These are phyloP conservation scores for Lyophyllum decastes DNA, from an alignment of 768 basidiomycete genomes.

Conservation along the genomic window DNA sequence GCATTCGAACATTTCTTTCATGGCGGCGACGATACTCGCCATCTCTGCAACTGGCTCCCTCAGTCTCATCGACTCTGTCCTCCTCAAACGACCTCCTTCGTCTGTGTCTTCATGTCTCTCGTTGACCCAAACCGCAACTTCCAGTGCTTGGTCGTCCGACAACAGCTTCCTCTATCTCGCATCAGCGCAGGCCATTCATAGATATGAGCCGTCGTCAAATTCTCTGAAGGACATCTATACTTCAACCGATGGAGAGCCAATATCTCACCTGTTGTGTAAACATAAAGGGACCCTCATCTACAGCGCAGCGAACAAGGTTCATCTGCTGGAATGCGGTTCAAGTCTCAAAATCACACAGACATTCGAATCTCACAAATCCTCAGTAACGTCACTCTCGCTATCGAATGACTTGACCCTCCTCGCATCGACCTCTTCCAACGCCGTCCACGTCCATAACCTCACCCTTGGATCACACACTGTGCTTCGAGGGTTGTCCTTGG, in stretches of 20 bases:
- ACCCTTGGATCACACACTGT: slow-evolving; percentile 50
- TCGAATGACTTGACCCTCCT: slow-evolving; percentile 61
- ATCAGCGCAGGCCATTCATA: slow-evolving; percentile 45
- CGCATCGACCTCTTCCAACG: slow-evolving; percentile 52
- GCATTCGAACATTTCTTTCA: slow-evolving; percentile 5
- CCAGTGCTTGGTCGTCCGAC: slow-evolving; percentile 60
- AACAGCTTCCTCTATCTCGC: slow-evolving; percentile 57
- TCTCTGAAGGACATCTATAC: slow-evolving; percentile 44
- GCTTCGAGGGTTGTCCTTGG: slow-evolving; percentile 52
- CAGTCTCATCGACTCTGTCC: slow-evolving; percentile 44
- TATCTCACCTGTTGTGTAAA: slow-evolving; percentile 34
- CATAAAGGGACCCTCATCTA: slow-evolving; percentile 48
- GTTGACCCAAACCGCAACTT: slow-evolving; percentile 33
- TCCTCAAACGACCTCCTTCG: slow-evolving; percentile 46
- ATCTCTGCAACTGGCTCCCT: slow-evolving; percentile 50
- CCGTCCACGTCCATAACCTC: slow-evolving; percentile 64
- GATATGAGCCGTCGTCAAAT: slow-evolving; percentile 51
- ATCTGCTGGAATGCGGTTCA: slow-evolving; percentile 49
- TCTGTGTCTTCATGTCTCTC: slow-evolving; percentile 40
- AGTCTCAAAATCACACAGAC: slow-evolving; percentile 44
- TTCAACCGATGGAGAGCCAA: slow-evolving; percentile 26
- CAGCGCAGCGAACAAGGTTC: slow-evolving; percentile 43
- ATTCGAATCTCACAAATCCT: slow-evolving; percentile 50
- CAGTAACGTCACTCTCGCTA: slow-evolving; percentile 55
- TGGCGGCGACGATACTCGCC: slow-evolving; percentile 48